A percentile compares a stretch with the other conserved stretches of the same genome.
These are phyloP conservation scores for Aspergillus nomiae DNA, from an alignment of 2,329 filamentous ascomycete genomes.

Conservation along the genomic window DNA sequence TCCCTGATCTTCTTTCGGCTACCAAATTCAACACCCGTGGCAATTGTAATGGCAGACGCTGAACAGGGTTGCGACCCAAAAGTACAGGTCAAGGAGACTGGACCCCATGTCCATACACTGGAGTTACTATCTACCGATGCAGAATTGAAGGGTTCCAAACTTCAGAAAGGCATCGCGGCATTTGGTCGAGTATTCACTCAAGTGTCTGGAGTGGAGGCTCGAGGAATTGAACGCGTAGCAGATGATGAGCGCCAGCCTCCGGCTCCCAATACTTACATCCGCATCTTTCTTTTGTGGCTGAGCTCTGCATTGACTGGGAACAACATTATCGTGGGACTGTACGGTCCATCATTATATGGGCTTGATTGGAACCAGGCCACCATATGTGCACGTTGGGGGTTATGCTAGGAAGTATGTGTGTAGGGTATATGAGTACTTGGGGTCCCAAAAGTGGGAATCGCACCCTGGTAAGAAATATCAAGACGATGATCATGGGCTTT, in stretches of 20 bases:
- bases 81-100: not conserved
- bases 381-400: slow-evolving; percentile 38
- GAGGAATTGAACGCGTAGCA: slow-evolving; percentile 15
- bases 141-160: not conserved
- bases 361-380: slow-evolving; percentile 43
- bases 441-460: slow-evolving; percentile 42
- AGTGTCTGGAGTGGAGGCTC: slow-evolving; percentile 13
- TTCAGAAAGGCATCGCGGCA: not conserved
- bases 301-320: slow-evolving; percentile 39
- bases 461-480: slow-evolving; percentile 33
- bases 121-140: not conserved
- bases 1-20: not conserved
- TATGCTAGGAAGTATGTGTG: slow-evolving; percentile 30
- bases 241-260: slow-evolving; percentile 11
- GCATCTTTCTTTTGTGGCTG: slow-evolving; percentile 37
- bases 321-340: slow-evolving; percentile 42
- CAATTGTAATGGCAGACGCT: slow-evolving; percentile 1
- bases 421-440: slow-evolving; percentile 43
- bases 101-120: not conserved
- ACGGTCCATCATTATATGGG: slow-evolving; percentile 39
- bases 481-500: not conserved
- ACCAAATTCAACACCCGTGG: not conserved
- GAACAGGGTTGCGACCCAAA: slow-evolving; percentile 1
- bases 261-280: slow-evolving; percentile 5
- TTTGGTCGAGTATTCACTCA: slow-evolving; percentile 7